Conservation (phyloP, 768 basidiomycete species). For the Phaeotremella fagi region DNA sequence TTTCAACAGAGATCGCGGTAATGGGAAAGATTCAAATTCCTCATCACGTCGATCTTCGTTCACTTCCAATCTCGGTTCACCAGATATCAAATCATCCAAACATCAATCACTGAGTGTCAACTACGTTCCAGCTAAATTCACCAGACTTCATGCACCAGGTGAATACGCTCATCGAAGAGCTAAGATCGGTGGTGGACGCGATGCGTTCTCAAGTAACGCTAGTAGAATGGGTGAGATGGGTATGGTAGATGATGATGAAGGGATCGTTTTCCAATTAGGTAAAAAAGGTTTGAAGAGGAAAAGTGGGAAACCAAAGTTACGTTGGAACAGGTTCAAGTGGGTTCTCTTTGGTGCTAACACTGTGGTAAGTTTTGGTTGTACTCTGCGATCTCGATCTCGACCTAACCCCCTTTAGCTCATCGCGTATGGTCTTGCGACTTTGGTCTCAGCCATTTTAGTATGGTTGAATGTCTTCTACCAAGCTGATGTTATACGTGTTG, state of each 20-base stretch:
- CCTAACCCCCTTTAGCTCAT: constrained; percentile 52
- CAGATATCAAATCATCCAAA: constrained; percentile 10
- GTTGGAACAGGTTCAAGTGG: constrained; percentile 87
- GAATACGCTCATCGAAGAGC: constrained; percentile 52
- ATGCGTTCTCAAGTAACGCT: constrained; percentile 60
- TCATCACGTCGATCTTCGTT: constrained; percentile 16
- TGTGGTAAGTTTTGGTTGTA: constrained; percentile 53
- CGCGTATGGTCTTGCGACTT: constrained; percentile 58
- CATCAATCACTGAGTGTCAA: constrained; percentile 57
- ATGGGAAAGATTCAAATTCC: neutral
- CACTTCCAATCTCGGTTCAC: neutral
- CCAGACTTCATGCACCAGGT: constrained; percentile 52
- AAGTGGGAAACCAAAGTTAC: constrained; percentile 51
- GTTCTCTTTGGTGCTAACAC: constrained; percentile 63
- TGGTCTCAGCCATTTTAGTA: constrained; percentile 65
- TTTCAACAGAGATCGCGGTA: neutral
- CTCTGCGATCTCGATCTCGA: neutral
- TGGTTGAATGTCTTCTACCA: constrained; percentile 71
- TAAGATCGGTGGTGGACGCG: constrained; percentile 62
- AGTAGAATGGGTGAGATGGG: constrained; percentile 55
- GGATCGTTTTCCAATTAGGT: constrained; percentile 35
- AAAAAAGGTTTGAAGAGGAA: constrained; percentile 52
- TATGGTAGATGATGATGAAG: constrained; percentile 58
- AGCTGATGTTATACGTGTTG: constrained; percentile 68
- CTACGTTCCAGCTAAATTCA: constrained; percentile 74